Conservation (phyloP, 352 stramenopile genomes). For the Pythium brachiatum region DNA sequence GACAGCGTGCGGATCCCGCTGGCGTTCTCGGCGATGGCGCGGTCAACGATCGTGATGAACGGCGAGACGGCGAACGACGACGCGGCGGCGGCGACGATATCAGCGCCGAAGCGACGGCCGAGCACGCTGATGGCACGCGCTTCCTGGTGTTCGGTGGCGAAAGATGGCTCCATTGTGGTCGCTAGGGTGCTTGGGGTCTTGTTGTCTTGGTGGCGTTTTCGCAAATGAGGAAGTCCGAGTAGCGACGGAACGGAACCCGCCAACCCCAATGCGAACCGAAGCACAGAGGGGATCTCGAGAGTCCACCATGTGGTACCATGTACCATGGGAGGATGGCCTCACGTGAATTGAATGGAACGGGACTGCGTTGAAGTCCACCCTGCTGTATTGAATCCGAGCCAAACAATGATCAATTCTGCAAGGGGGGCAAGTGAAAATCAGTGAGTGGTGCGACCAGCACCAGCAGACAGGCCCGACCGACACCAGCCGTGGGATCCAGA, state of each 20-base stretch:
- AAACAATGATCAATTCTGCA: constrained; percentile 24
- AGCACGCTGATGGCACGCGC: constrained; percentile 9
- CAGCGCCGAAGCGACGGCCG: constrained; percentile 24
- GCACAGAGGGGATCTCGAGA: neutral
- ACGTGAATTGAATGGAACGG: constrained; percentile 7
- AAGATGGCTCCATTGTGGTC: constrained; percentile 23
- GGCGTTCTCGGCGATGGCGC: constrained; percentile 53
- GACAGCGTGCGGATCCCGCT: constrained; percentile 33
- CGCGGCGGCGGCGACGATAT: constrained; percentile 25
- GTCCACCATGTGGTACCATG: constrained; percentile 13
- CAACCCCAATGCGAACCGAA: neutral
- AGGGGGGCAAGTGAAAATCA: constrained; percentile 25
- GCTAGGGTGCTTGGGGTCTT: constrained; percentile 1
- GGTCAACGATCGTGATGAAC: constrained; percentile 54
- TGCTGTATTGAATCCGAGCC: neutral
- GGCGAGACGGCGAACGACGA: constrained; percentile 43
- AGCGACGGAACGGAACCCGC: neutral
- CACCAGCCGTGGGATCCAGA: neutral
- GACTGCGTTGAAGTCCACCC: constrained; percentile 14
- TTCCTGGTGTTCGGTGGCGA: constrained; percentile 17
- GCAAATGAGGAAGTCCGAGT: constrained; percentile 17
- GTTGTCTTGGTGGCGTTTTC: constrained; percentile 18
- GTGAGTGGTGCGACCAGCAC: constrained; percentile 12
- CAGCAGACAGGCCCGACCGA: constrained; percentile 7
- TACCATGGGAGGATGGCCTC: constrained; percentile 3